Evolutionary conservation across 176 grass and related monocot species (phyloP).

Genomic region (Bromus sterilis): DNA sequence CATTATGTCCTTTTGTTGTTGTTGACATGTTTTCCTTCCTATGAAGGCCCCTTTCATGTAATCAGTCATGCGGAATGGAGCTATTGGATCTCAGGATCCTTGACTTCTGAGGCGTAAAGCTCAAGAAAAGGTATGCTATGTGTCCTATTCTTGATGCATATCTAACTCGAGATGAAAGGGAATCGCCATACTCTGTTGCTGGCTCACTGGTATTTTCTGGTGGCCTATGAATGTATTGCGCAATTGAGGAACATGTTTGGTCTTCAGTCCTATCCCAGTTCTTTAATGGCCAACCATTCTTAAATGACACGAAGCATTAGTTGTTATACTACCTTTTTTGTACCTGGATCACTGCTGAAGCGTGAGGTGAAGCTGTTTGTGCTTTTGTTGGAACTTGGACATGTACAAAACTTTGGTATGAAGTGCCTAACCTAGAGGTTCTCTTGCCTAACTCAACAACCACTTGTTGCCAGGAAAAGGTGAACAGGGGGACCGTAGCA

Average conservation of each 20-base stretch:
- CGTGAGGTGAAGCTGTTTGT: not conserved
- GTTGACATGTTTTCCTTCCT: not conserved
- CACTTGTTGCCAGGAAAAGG: constrained; percentile 11
- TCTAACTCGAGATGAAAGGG: constrained; percentile 11
- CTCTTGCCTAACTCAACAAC: constrained; percentile 38
- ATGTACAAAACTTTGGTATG: not conserved
- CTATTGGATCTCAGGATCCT: constrained; percentile 19
- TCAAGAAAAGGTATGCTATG: not conserved
- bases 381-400: constrained; percentile 3
- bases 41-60: constrained; percentile 14
- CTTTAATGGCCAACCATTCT: not conserved
- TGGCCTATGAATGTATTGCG: not conserved
- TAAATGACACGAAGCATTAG: not conserved
- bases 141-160: constrained; percentile 4
- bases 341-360: not conserved
- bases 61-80: not conserved
- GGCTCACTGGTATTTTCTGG: not conserved
- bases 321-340: not conserved
- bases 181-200: not conserved
- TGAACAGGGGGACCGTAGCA: not conserved
- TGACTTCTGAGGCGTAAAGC: constrained; percentile 11
- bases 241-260: not conserved
- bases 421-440: constrained; percentile 39
- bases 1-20: not conserved
- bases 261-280: not conserved